phyloP scores from a whole-genome alignment of 1,139 yeast genomes.

The Suzukiozyma palmioleophila region DNA sequence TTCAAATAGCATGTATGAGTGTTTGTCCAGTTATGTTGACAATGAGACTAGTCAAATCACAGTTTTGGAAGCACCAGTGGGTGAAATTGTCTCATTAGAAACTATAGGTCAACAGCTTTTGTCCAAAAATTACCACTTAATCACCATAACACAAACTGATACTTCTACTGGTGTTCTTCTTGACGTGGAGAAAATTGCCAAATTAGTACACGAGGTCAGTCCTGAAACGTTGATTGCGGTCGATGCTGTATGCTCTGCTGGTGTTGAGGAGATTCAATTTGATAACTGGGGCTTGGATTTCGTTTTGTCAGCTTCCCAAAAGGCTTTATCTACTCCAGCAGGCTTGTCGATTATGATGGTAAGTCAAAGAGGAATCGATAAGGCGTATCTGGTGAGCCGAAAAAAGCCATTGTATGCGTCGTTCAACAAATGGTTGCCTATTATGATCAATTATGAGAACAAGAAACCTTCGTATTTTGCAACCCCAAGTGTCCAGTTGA shows the following conservation, averaged over 20 bases:
- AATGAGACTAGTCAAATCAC: conserved; percentile 5
- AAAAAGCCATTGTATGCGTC: conserved; percentile 5
- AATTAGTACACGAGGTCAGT: conserved; percentile 5
- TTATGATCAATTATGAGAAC: conserved; percentile 6
- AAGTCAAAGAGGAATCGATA: conserved; percentile 4
- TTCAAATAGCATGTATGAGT: conserved; percentile 5
- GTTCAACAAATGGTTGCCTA: conserved; percentile 6
- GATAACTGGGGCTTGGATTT: conserved; percentile 12
- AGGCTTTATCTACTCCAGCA: conserved; percentile 4
- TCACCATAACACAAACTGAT: conserved; percentile 10
- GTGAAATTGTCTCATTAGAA: conserved; percentile 4
- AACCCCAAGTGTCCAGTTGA: conserved; percentile 6
- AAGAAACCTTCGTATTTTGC: conserved; percentile 6
- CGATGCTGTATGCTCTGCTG: conserved; percentile 11
- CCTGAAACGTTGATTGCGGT: conserved; percentile 10
- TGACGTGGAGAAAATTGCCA: conserved; percentile 7
- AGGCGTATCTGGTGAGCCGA: not conserved
- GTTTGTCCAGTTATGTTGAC: conserved; percentile 5
- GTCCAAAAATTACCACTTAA: conserved; percentile 3
- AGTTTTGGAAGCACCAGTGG: conserved; percentile 5
- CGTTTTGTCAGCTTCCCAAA: conserved; percentile 9
- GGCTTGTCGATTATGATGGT: conserved; percentile 5
- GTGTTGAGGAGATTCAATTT: conserved; percentile 10
- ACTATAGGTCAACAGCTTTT: conserved; percentile 4
- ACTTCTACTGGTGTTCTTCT: conserved; percentile 10